Evolutionary conservation across 805 yeast species (phyloP), one percentile per base, ranked within the genome.

Genomic region (Maudiozyma serrabonitensis): DNA sequence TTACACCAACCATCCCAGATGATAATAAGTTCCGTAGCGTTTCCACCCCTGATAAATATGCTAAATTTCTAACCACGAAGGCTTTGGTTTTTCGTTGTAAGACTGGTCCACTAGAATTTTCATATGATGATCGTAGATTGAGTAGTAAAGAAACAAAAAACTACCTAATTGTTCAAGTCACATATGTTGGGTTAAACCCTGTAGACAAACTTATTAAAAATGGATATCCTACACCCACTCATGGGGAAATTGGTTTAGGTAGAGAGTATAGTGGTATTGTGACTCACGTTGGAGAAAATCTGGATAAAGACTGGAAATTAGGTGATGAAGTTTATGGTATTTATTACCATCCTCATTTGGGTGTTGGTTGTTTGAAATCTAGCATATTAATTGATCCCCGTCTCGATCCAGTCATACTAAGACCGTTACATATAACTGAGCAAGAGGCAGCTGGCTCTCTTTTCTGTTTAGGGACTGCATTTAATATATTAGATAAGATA

Each of bases 291-390:
- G 91, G 91, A 8, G 59, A 63, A 12, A 67, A 69, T n/a, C 57
- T 70, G 34, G 59, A 57, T 19, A 53, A 56, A 11, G 54, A 58
- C 28, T 81, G 70, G 68, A 64, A 63, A 8, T 76, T 69, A 23
- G 91, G 90, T 38, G 85, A 80, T 55, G 73, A 72, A 40, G 88
- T 85, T 0, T 76, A 80, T 60, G 95, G 91, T 7, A 57, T 78
- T 44, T 74, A 71, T 47, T 73, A 73, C 58, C 84, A 82, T 44
- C 67, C 74, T 23, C 68, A 64, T 53, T 68, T 70, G 18, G 76
- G 76, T 16, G 69, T 71, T 43, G 90, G 90, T 8, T 67, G 84
- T 2, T 62, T 82, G 25, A 75, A 82, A 35, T 72, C 85, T 3
- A 75, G 80, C 42, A 69, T 84, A 11, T 58, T 79, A 19, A 62